Evolutionary conservation across 1,284 basidiomycete genomes (phyloP), one percentile per base, ranked within the genome.

Genomic region (Apiotrichum veenhuisii): DNA sequence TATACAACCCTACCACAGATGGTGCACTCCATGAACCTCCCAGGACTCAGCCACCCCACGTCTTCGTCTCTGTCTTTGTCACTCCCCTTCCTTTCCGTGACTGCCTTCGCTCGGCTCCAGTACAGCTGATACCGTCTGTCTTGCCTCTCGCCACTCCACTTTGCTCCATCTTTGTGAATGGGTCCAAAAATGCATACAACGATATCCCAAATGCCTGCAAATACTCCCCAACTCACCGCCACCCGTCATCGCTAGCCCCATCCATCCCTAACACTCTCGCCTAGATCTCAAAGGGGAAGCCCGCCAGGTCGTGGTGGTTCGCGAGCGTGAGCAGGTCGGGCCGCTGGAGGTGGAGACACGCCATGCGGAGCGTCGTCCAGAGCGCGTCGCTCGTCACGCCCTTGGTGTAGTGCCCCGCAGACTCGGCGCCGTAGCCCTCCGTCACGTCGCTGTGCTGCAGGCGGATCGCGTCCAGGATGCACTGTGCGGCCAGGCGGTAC

Each of bases 301-400:
- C 55, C 33, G 26, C 43, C 22, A 62, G 52, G 43, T 62, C 61
- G 27, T 62, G 57, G 34, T 56, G 44, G 61, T 54, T 62, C 10
- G 57, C 57, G n/a, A 56, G 48, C 1, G 44, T 38, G 36, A 62
- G 57, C n/a, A 57, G 57, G 37, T 62, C 61, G 25, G 58, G 55
- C n/a, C 51, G 36, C 52, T 52, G 53, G 51, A 55, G 60, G 58
- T 91, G 85, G 65, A 90, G 70, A 69, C 87, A 89, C 48, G 86
- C 85, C 51, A 85, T 89, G 75, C 85, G 85, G 64, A 95, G 75
- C 66, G 87, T 89, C 47, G 89, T 88, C 92, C 92, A 95, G 37
- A 96, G 77, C 5, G 87, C 82, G 30, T 80, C 81, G 23, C 87
- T 87, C 3, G 86, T 87, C 38, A 93, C 84, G 15, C 87, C 89